Percentiles rank a stretch among this genome's conserved stretches.
Evolutionary conservation across 768 basidiomycete species (phyloP).

Genomic region (Phanerodontia chrysosporium): DNA sequence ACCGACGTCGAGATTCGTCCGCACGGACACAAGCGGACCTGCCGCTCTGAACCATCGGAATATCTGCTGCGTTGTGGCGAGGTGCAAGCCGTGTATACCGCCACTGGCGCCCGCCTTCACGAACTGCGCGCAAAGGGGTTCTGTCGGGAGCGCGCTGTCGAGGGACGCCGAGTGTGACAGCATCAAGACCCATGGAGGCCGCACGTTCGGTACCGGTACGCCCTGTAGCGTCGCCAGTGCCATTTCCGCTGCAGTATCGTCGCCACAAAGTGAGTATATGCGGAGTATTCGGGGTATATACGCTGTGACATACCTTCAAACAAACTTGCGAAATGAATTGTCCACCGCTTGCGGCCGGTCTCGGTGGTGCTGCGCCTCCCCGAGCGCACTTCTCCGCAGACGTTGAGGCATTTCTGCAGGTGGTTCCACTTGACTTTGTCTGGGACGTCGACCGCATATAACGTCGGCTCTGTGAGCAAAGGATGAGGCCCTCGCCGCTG

Average conservation of each 20-base stretch:
- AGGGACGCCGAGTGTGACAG: slow-evolving; percentile 5
- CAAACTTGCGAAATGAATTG: not conserved
- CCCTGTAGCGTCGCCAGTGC: slow-evolving; percentile 8
- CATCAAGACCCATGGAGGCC: not conserved
- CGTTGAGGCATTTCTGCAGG: not conserved
- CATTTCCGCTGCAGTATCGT: slow-evolving; percentile 6
- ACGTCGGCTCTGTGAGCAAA: not conserved
- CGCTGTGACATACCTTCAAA: not conserved
- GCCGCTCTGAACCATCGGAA: slow-evolving; percentile 4
- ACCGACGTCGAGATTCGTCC: not conserved
- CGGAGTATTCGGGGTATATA: not conserved
- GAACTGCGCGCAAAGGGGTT: not conserved
- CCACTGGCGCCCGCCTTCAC: not conserved
- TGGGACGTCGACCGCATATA: slow-evolving; percentile 4
- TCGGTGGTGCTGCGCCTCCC: not conserved
- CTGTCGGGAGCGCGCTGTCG: not conserved
- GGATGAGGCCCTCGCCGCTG: slow-evolving; percentile 1
- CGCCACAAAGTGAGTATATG: not conserved
- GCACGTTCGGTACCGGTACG: not conserved
- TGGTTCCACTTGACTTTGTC: slow-evolving; percentile 1
- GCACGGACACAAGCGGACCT: slow-evolving; percentile 5
- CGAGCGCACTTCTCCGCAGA: not conserved
- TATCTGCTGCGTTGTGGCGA: not conserved
- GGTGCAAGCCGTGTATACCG: not conserved
- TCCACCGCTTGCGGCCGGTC: not conserved